Conservation (phyloP, 2,329 filamentous ascomycete genomes). For the Hypomyces perniciosus region DNA sequence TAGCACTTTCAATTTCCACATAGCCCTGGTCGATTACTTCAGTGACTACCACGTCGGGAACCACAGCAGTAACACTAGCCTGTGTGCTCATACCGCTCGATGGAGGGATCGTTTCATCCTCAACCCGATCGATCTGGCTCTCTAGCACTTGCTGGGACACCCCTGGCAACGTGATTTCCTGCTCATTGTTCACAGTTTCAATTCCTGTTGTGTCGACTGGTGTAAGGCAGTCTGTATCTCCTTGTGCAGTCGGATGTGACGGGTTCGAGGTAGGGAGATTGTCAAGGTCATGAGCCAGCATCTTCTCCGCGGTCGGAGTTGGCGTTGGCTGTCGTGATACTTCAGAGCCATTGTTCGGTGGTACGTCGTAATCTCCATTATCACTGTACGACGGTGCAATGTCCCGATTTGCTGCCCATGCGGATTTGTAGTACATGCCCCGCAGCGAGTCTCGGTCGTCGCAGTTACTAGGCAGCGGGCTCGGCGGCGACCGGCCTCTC, state of each 20-base stretch:
- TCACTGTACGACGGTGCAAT: constrained; percentile 37
- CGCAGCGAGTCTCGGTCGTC: constrained; percentile 30
- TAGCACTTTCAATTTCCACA: no score
- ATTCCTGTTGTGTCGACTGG: neutral
- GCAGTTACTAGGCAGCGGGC: constrained; percentile 40
- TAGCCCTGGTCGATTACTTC: no score
- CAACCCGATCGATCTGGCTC: no score
- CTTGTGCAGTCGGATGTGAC: neutral
- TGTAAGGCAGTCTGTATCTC: constrained; percentile 4
- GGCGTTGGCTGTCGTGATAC: constrained; percentile 11
- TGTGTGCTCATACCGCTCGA: no score
- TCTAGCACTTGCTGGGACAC: no score
- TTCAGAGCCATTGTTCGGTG: constrained; percentile 10
- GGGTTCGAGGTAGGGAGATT: neutral
- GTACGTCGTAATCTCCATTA: constrained; percentile 19
- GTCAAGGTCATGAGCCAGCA: constrained; percentile 8
- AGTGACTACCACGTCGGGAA: no score
- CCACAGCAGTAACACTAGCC: no score
- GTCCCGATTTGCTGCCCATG: constrained; percentile 33
- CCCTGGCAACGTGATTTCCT: no score
- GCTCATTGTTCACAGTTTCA: no score
- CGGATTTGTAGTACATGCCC: constrained; percentile 24
- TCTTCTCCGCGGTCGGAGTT: constrained; percentile 10
- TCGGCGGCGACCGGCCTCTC: constrained; percentile 50
- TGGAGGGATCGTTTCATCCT: no score